Evolutionary conservation across 257 asterid genomes (phyloP).

Genomic region (Solanum etuberosum): DNA sequence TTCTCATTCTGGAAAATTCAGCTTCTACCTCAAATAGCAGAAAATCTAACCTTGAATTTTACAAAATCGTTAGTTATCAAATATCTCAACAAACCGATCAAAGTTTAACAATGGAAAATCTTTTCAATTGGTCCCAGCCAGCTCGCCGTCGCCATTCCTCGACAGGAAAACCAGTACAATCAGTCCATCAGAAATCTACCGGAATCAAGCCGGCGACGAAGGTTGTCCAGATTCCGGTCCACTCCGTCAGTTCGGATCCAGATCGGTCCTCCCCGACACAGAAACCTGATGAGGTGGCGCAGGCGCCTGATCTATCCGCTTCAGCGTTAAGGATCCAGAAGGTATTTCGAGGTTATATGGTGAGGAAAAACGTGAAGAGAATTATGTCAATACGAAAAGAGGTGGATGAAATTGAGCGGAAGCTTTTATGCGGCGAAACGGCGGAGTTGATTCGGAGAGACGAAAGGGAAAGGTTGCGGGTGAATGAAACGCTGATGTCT

Average conservation of each 20-base stretch:
- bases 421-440: slow-evolving; percentile 18
- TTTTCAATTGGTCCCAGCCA: slow-evolving; percentile 23
- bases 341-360: slow-evolving; percentile 60
- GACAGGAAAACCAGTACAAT: slow-evolving; percentile 15
- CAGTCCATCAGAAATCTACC: neutral
- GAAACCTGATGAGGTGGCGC: neutral
- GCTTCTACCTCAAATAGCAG: neutral
- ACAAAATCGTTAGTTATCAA: neutral
- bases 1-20: neutral
- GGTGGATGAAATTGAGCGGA: slow-evolving; percentile 55
- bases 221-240: slow-evolving; percentile 59
- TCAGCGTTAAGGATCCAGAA: slow-evolving; percentile 67
- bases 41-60: neutral
- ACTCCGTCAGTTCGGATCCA: slow-evolving; percentile 9
- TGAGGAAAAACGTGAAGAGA: slow-evolving; percentile 45
- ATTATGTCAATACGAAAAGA: slow-evolving; percentile 26
- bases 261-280: neutral
- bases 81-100: neutral
- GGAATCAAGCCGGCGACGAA: slow-evolving; percentile 10
- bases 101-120: slow-evolving; percentile 17
- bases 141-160: slow-evolving; percentile 3
- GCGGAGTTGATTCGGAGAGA: slow-evolving; percentile 31
- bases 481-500: slow-evolving; percentile 63
- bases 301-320: slow-evolving; percentile 4
- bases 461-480: slow-evolving; percentile 44